Evolutionary conservation across 306 rosid genomes (phyloP).

Genomic region (Acmispon strigosus): DNA sequence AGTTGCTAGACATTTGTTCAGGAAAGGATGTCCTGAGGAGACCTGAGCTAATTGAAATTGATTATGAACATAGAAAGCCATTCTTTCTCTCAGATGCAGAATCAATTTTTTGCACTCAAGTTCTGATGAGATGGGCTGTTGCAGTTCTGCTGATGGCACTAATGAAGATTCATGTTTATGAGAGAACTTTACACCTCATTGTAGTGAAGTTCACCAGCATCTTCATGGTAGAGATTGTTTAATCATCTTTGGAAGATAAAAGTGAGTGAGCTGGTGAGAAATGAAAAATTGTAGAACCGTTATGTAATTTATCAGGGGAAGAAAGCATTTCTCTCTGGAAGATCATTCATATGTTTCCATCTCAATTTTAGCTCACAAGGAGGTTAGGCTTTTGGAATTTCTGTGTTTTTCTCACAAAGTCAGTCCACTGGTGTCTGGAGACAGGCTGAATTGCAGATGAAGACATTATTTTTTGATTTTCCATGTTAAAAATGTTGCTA

Average conservation of each 20-base stretch:
- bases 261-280: too few relatives aligned
- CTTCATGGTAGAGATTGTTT: not conserved
- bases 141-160: not conserved
- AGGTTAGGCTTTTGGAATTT: not conserved
- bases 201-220: not conserved
- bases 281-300: too few relatives aligned
- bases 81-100: not conserved
- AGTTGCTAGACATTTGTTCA: not conserved
- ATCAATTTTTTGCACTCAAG: not conserved
- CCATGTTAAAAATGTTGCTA: not conserved
- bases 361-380: not conserved
- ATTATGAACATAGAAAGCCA: not conserved
- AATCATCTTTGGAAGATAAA: not conserved
- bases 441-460: not conserved
- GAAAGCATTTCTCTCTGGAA: not conserved
- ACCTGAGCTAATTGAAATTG: not conserved
- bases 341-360: not conserved
- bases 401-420: not conserved
- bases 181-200: not conserved
- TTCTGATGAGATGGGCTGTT: not conserved
- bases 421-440: not conserved
- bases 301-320: too few relatives aligned
- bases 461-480: not conserved
- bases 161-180: not conserved
- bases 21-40: not conserved